Base-by-base conservation (phyloP, 2,329 filamentous ascomycete genomes). In the Lecanicillium sp. region DNA sequence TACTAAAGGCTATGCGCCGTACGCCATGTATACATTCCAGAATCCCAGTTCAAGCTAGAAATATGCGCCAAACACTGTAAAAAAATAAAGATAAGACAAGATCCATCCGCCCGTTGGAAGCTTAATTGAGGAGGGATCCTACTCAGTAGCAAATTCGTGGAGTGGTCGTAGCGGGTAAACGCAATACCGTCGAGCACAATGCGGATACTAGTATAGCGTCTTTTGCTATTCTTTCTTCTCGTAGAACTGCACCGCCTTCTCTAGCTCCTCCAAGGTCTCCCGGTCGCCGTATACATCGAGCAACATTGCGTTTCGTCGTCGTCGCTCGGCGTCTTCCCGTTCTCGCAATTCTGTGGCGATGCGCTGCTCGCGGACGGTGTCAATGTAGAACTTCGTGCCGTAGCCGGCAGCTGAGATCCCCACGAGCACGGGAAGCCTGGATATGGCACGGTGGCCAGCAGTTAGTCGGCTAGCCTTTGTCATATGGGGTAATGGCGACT, bases 261-360 rank as follows among this genome's bases (percentile, higher is more conserved):
- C 66, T 22, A 73, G 55, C 45, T 64, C 64, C 18, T 65, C 62
- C 4, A 73, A 56, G 44, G 63, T 71, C 19, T 64, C 64, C 12
- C 68, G 61, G 43, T 69, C 67, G 33, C 70, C 68, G 42, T 73
- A 73, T 41, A 69, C 63, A 27, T 71, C 63, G 53, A 70, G 57
- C 44, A 73, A 54, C 40, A 66, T 56, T 15, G 63, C 58, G 42
- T 68, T 61, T 34, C 55, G 55, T 29, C 54, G 53, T 43, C 56
- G 57, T 37, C 52, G 54, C 37, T 60, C 57, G n/a, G 48, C 50
- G 28, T 58, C 57, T 31, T 59, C 48, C 39, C 54, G 53, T 41
- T 65, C 60, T 14, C 46, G 52, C 39, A 51, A 49, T 39, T 56
- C 50, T 33, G 55, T 53, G 33, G 53, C 51, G 16, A 48, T 42